Base-by-base conservation (phyloP, 352 stramenopile species). In the Globisporangium apiculatum region DNA sequence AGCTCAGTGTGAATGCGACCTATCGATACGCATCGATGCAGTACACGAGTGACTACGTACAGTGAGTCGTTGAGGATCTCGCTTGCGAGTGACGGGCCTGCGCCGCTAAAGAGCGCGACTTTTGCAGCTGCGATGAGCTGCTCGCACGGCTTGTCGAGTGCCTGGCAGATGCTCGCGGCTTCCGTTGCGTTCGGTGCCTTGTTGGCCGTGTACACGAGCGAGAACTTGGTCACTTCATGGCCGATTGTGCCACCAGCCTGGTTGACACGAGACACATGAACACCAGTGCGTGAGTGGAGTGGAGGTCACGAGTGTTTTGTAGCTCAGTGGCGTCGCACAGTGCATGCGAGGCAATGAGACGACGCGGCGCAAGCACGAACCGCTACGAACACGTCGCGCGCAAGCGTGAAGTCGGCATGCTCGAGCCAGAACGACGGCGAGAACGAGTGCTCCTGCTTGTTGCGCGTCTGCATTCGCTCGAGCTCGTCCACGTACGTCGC, bases 211-310 rank as follows among this genome's bases (percentile, higher is more conserved):
- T 86, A 89, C 63, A 95, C 83, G 36, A 95, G 72, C 54, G 85
- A 92, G 58, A 95, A 91, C 69, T 95, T 95, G 70, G 85, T 95
- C 61, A 93, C 80, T 36, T 89, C 75, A 35, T 90, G 76, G 35
- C 73, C 79, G 47, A 95, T 93, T 4, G 76, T 72, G 24, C 75
- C 79, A 12, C 65, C 66, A 6, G 85, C 77, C 84, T 94, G 51
- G 47, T 15, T 31, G 24, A 31, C 24, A 31, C 24, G 24, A 31
- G 1, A 31, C 24, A 31, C 24, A 31, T 31, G 24, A 31, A 31
- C 24, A 31, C 24, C 24, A 31, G 24, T 31, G 24, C 24, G 2
- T 31, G 24, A 31, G 24, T 31, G 24, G 24, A 31, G 24, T 31
- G 24, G 2, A 31, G 0, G 24, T 31, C 2, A 3, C 24, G 24